Evolutionary conservation across 768 basidiomycete genomes (phyloP).

Genomic region (Strobilomyces echinocephalus): DNA sequence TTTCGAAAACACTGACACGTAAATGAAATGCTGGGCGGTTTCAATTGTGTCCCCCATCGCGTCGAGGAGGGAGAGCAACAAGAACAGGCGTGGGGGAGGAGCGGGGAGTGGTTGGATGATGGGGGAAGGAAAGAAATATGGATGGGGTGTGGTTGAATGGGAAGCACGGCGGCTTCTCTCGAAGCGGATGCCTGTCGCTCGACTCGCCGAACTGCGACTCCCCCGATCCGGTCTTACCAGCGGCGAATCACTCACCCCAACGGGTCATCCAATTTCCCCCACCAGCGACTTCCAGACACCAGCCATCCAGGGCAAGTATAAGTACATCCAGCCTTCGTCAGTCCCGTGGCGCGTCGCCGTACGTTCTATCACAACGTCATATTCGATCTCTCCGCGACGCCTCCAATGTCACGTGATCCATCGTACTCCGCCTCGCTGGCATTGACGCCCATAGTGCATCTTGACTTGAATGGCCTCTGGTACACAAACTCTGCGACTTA

Average conservation of each 20-base stretch:
- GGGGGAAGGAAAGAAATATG: conserved; percentile 25
- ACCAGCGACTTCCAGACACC: background rate
- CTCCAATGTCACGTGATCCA: conserved; percentile 12
- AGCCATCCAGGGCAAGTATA: background rate
- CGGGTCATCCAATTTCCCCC: conserved; percentile 13
- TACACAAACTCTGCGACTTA: conserved; percentile 46
- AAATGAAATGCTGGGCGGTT: conserved; percentile 72
- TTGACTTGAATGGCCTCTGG: conserved; percentile 38
- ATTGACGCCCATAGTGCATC: background rate
- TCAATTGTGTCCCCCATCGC: conserved; percentile 44
- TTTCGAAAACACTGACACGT: conserved; percentile 43
- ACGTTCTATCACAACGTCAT: background rate
- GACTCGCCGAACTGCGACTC: conserved; percentile 19
- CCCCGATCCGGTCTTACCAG: conserved; percentile 27
- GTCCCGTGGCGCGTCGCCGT: background rate
- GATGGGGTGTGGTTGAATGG: conserved; percentile 19
- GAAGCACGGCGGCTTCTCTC: conserved; percentile 28
- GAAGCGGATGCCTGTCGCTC: conserved; percentile 25
- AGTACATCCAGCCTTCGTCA: background rate
- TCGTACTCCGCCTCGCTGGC: background rate
- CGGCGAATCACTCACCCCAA: conserved; percentile 25
- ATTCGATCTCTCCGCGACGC: conserved; percentile 5
- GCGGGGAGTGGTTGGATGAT: conserved; percentile 6
- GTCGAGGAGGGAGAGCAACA: conserved; percentile 17
- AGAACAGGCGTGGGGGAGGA: conserved; percentile 6